Evolutionary conservation across 495 filamentous ascomycete species (phyloP).

Genomic region (Annulohypoxylon stygium): DNA sequence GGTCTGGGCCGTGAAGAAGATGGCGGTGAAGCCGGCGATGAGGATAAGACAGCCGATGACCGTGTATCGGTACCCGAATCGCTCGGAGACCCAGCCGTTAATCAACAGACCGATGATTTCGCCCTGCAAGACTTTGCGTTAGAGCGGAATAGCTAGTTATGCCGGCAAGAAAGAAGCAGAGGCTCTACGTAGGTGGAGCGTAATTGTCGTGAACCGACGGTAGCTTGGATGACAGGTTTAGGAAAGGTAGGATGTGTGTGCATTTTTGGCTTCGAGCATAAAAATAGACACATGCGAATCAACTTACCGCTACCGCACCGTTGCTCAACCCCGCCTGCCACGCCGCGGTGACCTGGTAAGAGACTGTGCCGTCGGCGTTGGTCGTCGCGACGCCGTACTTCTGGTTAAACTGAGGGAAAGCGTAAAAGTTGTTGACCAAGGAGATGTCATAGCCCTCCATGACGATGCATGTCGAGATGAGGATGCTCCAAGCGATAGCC

Average conservation of each 20-base stretch:
- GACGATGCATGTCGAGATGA: conserved; percentile 72
- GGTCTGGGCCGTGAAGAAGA: conserved; percentile 82
- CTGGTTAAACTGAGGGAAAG: conserved; percentile 71
- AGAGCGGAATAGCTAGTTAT: conserved; percentile 6
- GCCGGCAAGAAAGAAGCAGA: background rate
- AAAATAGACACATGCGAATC: background rate
- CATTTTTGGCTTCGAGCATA: conserved; percentile 8
- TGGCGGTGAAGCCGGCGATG: conserved; percentile 76
- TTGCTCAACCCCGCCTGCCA: conserved; percentile 86
- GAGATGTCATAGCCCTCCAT: conserved; percentile 76
- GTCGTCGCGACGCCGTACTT: conserved; percentile 72
- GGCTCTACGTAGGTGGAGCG: background rate
- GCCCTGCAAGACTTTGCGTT: conserved; percentile 53
- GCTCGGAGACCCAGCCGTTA: conserved; percentile 81
- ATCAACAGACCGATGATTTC: conserved; percentile 82
- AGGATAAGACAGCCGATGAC: conserved; percentile 75
- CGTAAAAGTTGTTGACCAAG: conserved; percentile 71
- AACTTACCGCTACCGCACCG: conserved; percentile 60
- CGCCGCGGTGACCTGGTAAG: conserved; percentile 76
- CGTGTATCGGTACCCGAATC: conserved; percentile 79
- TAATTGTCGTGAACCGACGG: conserved; percentile 2
- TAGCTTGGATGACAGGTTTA: background rate
- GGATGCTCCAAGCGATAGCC: conserved; percentile 69
- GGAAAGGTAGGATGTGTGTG: background rate
- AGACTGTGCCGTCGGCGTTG: conserved; percentile 58